These are phyloP conservation scores for Exophiala sp. DNA, from an alignment of 2,329 filamentous ascomycete genomes.

Conservation along the genomic window DNA sequence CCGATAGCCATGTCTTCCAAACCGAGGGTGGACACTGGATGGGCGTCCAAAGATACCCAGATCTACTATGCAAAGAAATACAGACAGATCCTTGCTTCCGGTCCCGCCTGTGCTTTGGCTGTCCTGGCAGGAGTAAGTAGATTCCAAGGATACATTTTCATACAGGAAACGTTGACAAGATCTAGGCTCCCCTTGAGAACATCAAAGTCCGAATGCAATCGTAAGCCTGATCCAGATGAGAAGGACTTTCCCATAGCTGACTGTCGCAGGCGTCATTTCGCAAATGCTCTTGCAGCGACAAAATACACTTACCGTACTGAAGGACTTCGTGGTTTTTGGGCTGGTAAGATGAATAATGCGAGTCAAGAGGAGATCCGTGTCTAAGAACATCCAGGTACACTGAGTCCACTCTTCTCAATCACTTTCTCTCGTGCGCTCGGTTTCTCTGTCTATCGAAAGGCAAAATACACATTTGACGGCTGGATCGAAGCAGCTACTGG, in stretches of 20 bases:
- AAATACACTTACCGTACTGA: slow-evolving; percentile 47
- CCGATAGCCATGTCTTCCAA: slow-evolving; percentile 19
- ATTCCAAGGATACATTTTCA: neutral
- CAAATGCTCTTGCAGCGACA: slow-evolving; percentile 40
- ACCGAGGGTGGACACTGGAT: slow-evolving; percentile 18
- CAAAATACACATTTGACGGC: slow-evolving; percentile 41
- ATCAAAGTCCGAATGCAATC: slow-evolving; percentile 51
- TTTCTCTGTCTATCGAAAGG: slow-evolving; percentile 45
- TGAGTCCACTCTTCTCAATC: slow-evolving; percentile 44
- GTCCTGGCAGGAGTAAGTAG: slow-evolving; percentile 44
- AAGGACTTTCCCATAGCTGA: slow-evolving; percentile 3
- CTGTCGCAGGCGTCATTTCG: slow-evolving; percentile 41
- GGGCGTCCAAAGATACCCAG: slow-evolving; percentile 34
- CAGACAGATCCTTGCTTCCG: slow-evolving; percentile 46
- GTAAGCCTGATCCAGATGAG: slow-evolving; percentile 31
- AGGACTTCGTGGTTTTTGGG: slow-evolving; percentile 46
- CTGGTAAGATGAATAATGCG: slow-evolving; percentile 36
- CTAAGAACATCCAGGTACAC: slow-evolving; percentile 35
- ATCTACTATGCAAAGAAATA: slow-evolving; percentile 45
- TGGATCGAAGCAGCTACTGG: slow-evolving; percentile 41
- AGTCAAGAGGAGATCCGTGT: neutral
- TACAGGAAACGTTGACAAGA: slow-evolving; percentile 17
- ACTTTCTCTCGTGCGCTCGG: slow-evolving; percentile 45
- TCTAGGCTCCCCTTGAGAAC: slow-evolving; percentile 47
- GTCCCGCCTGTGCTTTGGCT: slow-evolving; percentile 42